phyloP scores from a whole-genome alignment of 345 rosid genomes.

The Eucalyptus microcorys region DNA sequence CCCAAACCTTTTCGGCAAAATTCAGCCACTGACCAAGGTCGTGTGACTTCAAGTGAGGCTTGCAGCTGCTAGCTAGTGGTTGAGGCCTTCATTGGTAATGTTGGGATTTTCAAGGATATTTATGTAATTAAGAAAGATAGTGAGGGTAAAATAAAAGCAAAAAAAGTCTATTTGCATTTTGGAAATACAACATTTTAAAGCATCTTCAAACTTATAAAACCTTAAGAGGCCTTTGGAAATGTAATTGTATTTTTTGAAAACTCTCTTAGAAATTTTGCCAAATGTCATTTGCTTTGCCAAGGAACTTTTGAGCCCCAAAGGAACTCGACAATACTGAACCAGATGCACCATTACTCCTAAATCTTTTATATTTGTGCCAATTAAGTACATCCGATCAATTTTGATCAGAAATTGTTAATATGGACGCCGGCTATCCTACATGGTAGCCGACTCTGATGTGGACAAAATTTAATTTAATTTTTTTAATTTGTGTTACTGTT shows the following conservation, averaged over 20 bases:
- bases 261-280: background rate
- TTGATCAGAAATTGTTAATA: no score
- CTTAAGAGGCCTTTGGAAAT: background rate
- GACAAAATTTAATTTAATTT: no score
- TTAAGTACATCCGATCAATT: accelerated
- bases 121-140: no score
- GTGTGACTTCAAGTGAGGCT: background rate
- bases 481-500: no score
- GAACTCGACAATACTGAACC: background rate
- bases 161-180: background rate
- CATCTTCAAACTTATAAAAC: background rate
- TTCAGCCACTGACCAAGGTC: accelerated
- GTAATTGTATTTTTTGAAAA: no score
- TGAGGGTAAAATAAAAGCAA: background rate
- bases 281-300: background rate
- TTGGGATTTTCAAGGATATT: background rate
- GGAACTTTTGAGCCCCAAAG: background rate
- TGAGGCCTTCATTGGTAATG: accelerated
- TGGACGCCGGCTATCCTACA: no score
- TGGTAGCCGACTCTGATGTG: accelerated
- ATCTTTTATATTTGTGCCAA: no score
- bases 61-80: accelerated
- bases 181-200: background rate
- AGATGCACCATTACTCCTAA: no score
- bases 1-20: background rate